Percentiles rank a stretch among this genome's conserved stretches.
Conservation (phyloP, 805 yeast species). For the Suhomyces kilbournensis region DNA sequence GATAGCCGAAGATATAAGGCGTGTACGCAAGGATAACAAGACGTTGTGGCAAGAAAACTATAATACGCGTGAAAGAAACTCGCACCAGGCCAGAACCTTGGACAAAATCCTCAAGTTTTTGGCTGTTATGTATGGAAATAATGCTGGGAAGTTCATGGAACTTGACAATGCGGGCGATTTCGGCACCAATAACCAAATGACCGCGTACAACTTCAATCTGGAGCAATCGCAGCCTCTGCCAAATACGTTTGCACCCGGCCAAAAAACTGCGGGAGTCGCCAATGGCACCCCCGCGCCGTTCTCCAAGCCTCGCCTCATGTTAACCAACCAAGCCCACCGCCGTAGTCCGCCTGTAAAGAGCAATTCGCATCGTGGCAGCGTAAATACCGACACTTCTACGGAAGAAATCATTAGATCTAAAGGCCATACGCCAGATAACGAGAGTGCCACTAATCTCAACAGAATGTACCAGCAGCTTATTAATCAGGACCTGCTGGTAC, state of each 20-base stretch:
- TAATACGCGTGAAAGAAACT: conserved; percentile 78
- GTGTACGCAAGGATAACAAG: conserved; percentile 85
- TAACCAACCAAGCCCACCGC: conserved; percentile 37
- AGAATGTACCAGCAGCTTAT: conserved; percentile 31
- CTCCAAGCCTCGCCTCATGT: conserved; percentile 38
- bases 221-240: background rate
- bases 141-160: conserved; percentile 49
- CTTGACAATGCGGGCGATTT: conserved; percentile 22
- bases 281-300: conserved; percentile 14
- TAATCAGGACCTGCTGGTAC: conserved; percentile 21
- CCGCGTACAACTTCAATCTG: conserved; percentile 14
- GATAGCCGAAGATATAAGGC: conserved; percentile 77
- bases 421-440: conserved; percentile 15
- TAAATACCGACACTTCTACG: conserved; percentile 4
- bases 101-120: conserved; percentile 84
- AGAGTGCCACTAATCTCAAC: conserved; percentile 16
- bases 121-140: conserved; percentile 73
- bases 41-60: conserved; percentile 87
- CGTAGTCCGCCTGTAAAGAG: conserved; percentile 12
- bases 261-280: background rate
- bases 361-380: conserved; percentile 1
- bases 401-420: conserved; percentile 31
- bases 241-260: conserved; percentile 2
- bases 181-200: conserved; percentile 17
- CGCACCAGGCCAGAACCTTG: conserved; percentile 80